Evolutionary conservation across 1,284 basidiomycete species (phyloP).

Genomic region (Rhodotorula sp.): DNA sequence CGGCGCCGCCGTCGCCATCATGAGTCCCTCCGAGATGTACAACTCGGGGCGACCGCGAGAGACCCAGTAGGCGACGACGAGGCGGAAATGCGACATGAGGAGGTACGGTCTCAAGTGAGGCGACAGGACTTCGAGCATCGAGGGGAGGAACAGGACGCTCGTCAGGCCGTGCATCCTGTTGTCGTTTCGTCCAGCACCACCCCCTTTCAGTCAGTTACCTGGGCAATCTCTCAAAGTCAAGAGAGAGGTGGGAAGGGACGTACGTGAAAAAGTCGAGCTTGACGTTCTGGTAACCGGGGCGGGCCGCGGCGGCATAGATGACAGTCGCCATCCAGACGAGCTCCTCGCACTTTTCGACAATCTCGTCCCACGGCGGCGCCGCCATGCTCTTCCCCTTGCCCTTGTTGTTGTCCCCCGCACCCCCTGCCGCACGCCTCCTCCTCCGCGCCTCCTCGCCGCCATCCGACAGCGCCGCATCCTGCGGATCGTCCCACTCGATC

Average conservation of each 20-base stretch:
- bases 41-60: conserved; percentile 43
- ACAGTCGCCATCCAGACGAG: conserved; percentile 44
- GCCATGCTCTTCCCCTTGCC: conserved; percentile 17
- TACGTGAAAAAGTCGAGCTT: conserved; percentile 43
- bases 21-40: conserved; percentile 39
- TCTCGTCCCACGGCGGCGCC: conserved; percentile 38
- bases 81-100: conserved; percentile 42
- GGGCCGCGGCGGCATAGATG: conserved; percentile 36
- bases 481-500: conserved; percentile 22
- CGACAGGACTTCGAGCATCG: conserved; percentile 41
- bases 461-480: background rate
- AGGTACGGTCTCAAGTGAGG: conserved; percentile 42
- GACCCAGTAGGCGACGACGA: conserved; percentile 43
- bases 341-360: conserved; percentile 44
- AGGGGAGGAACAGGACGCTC: conserved; percentile 41
- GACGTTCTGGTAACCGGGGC: conserved; percentile 41
- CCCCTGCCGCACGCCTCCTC: conserved; percentile 12
- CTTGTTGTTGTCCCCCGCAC: conserved; percentile 1
- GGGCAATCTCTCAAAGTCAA: background rate
- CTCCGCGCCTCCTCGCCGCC: background rate
- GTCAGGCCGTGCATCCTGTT: conserved; percentile 44
- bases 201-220: too few relatives aligned
- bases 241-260: background rate
- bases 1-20: conserved; percentile 35
- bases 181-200: too few relatives aligned